A percentile compares a stretch with the other conserved stretches of the same genome.
Evolutionary conservation across 768 basidiomycete species (phyloP).

Genomic region (Phanerochaete carnosa): DNA sequence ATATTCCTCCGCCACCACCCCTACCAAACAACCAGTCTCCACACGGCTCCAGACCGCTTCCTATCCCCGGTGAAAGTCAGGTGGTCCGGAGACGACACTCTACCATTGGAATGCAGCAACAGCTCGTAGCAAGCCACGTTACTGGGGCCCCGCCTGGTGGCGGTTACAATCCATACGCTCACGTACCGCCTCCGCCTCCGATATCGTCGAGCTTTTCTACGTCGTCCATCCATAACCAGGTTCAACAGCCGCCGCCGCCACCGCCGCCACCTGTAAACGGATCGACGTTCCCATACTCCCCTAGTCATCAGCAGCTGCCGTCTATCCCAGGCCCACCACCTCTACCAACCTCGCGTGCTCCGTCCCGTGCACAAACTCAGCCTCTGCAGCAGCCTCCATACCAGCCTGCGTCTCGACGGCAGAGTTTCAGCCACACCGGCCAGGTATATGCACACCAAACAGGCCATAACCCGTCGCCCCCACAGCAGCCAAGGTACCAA

Average conservation of each 20-base stretch:
- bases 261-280: background rate
- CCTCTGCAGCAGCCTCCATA: background rate
- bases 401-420: background rate
- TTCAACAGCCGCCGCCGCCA: background rate
- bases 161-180: conserved; percentile 31
- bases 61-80: conserved; percentile 5
- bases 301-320: background rate
- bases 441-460: conserved; percentile 8
- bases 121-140: background rate
- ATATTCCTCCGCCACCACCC: conserved; percentile 19
- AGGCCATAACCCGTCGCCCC: conserved; percentile 7
- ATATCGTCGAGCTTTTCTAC: background rate
- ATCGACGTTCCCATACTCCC: conserved; percentile 5
- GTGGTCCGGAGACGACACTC: background rate
- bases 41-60: conserved; percentile 12
- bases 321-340: conserved; percentile 25
- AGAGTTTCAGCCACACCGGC: background rate
- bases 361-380: conserved; percentile 2
- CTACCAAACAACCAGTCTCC: conserved; percentile 12
- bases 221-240: background rate
- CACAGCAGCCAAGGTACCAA: conserved; percentile 4
- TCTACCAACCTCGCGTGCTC: conserved; percentile 18
- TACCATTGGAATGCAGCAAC: conserved; percentile 1
- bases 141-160: conserved; percentile 1
- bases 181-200: conserved; percentile 16